A percentile compares a stretch with the other conserved stretches of the same genome.
These are phyloP conservation scores for Castanea mollissima DNA, from an alignment of 306 rosid genomes.

Conservation along the genomic window DNA sequence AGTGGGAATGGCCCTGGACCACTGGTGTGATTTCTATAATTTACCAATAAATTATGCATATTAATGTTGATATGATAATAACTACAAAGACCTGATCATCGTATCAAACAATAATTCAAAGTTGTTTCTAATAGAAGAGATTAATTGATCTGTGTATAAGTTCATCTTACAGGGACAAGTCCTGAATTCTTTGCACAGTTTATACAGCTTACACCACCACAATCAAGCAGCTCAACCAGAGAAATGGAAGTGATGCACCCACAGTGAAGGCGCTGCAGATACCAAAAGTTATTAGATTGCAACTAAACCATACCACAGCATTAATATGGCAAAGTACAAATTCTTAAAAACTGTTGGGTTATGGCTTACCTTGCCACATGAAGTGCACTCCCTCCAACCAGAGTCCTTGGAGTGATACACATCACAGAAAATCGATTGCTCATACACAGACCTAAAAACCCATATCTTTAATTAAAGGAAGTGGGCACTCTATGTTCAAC, in stretches of 20 bases:
- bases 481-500: background rate
- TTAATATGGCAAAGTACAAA: slow-evolving; percentile 2
- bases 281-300: slow-evolving; percentile 18
- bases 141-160: slow-evolving; percentile 11
- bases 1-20: background rate
- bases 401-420: slow-evolving; percentile 77
- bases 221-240: slow-evolving; percentile 74
- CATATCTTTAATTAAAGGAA: background rate
- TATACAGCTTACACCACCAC: slow-evolving; percentile 80
- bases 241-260: slow-evolving; percentile 80
- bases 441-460: slow-evolving; percentile 70
- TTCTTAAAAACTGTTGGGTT: background rate
- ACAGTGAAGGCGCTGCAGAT: slow-evolving; percentile 82
- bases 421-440: slow-evolving; percentile 72
- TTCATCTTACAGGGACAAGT: slow-evolving; percentile 52
- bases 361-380: slow-evolving; percentile 74
- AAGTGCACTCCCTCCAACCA: slow-evolving; percentile 90
- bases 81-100: background rate
- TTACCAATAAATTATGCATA: background rate
- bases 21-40: background rate
- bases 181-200: slow-evolving; percentile 57
- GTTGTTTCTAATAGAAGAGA: background rate
- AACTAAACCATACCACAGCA: background rate
- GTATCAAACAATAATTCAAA: background rate
- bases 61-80: slow-evolving; percentile 2